A percentile compares a stretch with the other conserved stretches of the same genome.
Evolutionary conservation across 2,329 filamentous ascomycete genomes (phyloP).

Genomic region (Trichophyton schoenleinii): DNA sequence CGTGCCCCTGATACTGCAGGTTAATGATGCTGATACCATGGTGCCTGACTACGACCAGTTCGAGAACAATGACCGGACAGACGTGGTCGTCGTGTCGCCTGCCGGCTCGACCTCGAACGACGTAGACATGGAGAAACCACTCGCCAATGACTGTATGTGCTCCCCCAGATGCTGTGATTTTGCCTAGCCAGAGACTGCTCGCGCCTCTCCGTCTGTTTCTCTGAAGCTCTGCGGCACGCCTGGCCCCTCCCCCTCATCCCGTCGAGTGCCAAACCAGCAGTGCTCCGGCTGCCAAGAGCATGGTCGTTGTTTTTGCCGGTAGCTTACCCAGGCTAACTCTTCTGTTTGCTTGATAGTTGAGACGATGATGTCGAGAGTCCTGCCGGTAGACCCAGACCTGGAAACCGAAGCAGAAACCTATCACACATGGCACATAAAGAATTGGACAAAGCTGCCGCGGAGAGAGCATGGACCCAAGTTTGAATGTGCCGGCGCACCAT

Average conservation of each 20-base stretch:
- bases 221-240: background rate
- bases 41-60: conserved; percentile 46
- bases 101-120: conserved; percentile 44
- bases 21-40: conserved; percentile 49
- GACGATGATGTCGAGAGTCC: conserved; percentile 68
- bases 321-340: background rate
- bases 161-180: conserved; percentile 7
- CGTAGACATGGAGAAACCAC: conserved; percentile 41
- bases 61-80: conserved; percentile 46
- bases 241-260: background rate
- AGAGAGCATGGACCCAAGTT: conserved; percentile 84
- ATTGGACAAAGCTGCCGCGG: conserved; percentile 64
- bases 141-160: conserved; percentile 46
- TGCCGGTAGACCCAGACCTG: conserved; percentile 66
- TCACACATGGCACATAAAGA: conserved; percentile 76
- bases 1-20: conserved; percentile 27
- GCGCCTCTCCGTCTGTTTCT: background rate
- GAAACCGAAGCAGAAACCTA: conserved; percentile 63
- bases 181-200: background rate
- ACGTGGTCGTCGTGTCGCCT: conserved; percentile 51
- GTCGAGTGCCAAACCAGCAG: background rate
- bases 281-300: background rate
- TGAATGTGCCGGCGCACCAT: conserved; percentile 73
- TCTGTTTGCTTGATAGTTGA: conserved; percentile 44
- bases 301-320: background rate